Evolutionary conservation across 2,329 filamentous ascomycete genomes (phyloP), one percentile per base, ranked within the genome.

Genomic region (Trichoderma guizhouense): DNA sequence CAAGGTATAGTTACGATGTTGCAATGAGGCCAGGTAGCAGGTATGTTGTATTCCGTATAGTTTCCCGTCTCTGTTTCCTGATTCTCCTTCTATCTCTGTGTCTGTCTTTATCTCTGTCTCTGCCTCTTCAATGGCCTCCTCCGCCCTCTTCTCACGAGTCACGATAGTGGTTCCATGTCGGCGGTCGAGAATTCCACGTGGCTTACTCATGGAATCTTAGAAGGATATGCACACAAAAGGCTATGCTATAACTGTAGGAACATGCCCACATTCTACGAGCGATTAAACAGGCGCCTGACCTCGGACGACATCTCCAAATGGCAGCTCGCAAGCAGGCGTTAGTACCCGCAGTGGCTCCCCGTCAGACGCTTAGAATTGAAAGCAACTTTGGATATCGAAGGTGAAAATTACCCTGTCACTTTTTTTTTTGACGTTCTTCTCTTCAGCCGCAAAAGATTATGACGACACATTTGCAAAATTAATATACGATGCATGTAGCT

Each of bases 251-350:
- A 24, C n/a, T 24, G n/a, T 21, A 51, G n/a, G n/a, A 47, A 21
- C n/a, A 24, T 51, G 47, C n/a, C 47, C 47, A 24, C 47, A 51
- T 3, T 12, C 47, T 3, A 24, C 47, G 47, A 51, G 47, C 47
- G 47, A 51, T 51, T 51, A 21, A 51, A 24, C 32, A 39, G 11
- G 9, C 55, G 61, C 36, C 57, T 62, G 57, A 62, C 57, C 57
- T 62, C 57, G 67, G 67, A 61, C 57, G 12, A 32, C 30, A 32
- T 36, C 67, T 69, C 55, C 67, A 53, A 69, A 69, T 12, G 57
- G 57, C 36, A 69, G 67, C 67, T 62, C 55, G 28, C 15, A 53
- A 53, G 30, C 36, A 21, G 7, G 32, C 21, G 28, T 15, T 60
- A 6, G 47, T 53, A 53, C 47, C 47, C 47, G 64, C 64, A 67